Base-by-base conservation (phyloP, 768 basidiomycete species). In the Podaxis pistillaris region DNA sequence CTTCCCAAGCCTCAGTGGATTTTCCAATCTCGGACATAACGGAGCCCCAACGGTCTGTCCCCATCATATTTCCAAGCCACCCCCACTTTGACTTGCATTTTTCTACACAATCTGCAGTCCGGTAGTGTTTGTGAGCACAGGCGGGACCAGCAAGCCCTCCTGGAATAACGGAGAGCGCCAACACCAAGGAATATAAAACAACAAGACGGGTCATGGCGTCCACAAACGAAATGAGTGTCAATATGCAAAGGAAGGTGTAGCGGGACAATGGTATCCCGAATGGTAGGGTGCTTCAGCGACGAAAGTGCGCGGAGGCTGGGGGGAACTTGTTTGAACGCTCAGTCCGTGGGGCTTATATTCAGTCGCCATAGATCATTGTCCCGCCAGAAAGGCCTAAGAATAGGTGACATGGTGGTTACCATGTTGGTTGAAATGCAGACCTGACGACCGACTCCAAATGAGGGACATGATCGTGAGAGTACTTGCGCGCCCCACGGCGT, bases 31-130 rank as follows among this genome's bases (percentile, higher is more conserved):
- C 75, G 56, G 75, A 68, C 66, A 84, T 77, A 46, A 84, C 83
- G 33, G 75, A 66, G 53, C 86, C 86, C 85, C 85, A 87, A 30
- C 75, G 79, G 69, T 86, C 80, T n/a, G 73, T 75, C 62, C 81
- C 82, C 81, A 86, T 83, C 58, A 77, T 72, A 13, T 68, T 67
- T 19, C 82, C 82, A 13, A 79, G 72, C 77, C 79, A 81, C 0
- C 82, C 82, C 81, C 80, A 82, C 64, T 70, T 75, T 17, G 71
- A 64, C 66, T 73, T 76, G 69, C 82, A 83, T 62, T 63, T 65
- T 44, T 70, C 62, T 44, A 81, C 64, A 63, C 81, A 82, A 46
- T 76, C 72, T 15, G 68, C 59, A n/a, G 70, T 66, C 46, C 74
- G 67, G 63, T 68, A 73, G 63, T 78, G 64, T 63, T 76, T 78